Conservation (phyloP, 1,284 basidiomycete species). For the Ceratobasidium theobromae region DNA sequence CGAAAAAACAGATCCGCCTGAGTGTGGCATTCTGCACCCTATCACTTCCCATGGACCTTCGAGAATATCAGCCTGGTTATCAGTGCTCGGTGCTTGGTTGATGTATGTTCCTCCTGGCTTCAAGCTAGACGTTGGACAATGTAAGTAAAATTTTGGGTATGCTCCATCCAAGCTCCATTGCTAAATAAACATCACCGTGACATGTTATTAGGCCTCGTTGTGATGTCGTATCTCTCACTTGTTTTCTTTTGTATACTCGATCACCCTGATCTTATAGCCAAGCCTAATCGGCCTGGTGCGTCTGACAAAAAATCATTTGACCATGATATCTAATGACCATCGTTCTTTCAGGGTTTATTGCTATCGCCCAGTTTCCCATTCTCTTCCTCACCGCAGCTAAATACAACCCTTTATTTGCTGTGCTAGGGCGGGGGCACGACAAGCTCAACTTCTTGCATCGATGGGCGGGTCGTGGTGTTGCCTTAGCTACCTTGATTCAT, state of each 20-base stretch:
- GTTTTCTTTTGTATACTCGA: constrained; percentile 56
- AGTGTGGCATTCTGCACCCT: not conserved
- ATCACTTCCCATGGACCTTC: not conserved
- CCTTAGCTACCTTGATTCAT: constrained; percentile 64
- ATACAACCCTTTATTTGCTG: constrained; percentile 65
- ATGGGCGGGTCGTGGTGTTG: constrained; percentile 68
- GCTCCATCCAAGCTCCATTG: not conserved
- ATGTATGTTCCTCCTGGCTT: constrained; percentile 29
- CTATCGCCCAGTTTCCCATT: constrained; percentile 70
- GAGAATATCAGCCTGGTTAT: not conserved
- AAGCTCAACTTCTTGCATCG: constrained; percentile 78
- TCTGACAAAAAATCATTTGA: constrained; percentile 23
- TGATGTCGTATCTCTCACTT: constrained; percentile 33
- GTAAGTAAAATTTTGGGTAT: not conserved
- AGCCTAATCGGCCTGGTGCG: constrained; percentile 66
- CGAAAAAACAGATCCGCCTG: not conserved
- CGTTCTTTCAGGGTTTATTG: constrained; percentile 62
- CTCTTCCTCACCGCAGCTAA: constrained; percentile 82
- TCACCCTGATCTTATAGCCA: constrained; percentile 54
- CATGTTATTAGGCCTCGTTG: constrained; percentile 27
- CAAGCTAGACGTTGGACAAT: constrained; percentile 10
- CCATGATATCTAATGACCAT: constrained; percentile 24
- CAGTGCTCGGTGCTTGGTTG: constrained; percentile 19
- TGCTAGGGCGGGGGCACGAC: constrained; percentile 74
- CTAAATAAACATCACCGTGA: not conserved